phyloP scores from a whole-genome alignment of 345 rosid species.

The Carallia pectinifolia region DNA sequence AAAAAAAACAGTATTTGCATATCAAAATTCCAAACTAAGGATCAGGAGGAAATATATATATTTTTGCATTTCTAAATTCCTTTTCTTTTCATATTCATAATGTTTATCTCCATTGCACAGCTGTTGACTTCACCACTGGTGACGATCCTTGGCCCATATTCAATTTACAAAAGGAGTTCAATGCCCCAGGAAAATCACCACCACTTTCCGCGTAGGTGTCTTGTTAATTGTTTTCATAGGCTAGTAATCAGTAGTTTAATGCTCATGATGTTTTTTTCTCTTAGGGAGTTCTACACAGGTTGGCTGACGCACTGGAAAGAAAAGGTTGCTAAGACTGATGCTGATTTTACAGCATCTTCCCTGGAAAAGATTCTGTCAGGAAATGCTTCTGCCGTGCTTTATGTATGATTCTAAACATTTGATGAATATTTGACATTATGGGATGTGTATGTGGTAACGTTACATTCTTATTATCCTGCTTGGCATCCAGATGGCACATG shows the following conservation, averaged over 20 bases:
- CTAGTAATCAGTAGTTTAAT: conserved; percentile 7
- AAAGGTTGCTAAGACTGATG: conserved; percentile 63
- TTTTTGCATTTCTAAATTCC: neutral
- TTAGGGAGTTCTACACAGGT: conserved; percentile 94
- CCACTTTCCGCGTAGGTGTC: conserved; percentile 80
- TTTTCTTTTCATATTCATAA: no score
- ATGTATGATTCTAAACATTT: conserved; percentile 47
- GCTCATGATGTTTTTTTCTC: conserved; percentile 17
- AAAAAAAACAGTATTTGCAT: neutral
- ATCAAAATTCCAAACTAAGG: neutral
- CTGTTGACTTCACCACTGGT: conserved; percentile 89
- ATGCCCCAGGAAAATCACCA: conserved; percentile 91
- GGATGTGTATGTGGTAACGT: conserved; percentile 5
- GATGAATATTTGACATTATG: neutral
- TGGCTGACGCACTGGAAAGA: conserved; percentile 99
- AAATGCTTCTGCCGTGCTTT: conserved; percentile 92
- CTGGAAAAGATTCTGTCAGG: conserved; percentile 69
- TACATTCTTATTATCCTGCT: neutral
- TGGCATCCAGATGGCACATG: conserved; percentile 83
- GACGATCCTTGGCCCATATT: conserved; percentile 85
- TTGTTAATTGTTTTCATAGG: neutral
- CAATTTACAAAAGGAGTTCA: conserved; percentile 76
- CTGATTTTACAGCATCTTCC: conserved; percentile 61
- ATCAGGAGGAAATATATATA: neutral
- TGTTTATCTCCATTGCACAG: conserved; percentile 35